Evolutionary conservation across 1,284 basidiomycete genomes (phyloP), one percentile per base, ranked within the genome.

Genomic region (Ganoderma lingzhi): DNA sequence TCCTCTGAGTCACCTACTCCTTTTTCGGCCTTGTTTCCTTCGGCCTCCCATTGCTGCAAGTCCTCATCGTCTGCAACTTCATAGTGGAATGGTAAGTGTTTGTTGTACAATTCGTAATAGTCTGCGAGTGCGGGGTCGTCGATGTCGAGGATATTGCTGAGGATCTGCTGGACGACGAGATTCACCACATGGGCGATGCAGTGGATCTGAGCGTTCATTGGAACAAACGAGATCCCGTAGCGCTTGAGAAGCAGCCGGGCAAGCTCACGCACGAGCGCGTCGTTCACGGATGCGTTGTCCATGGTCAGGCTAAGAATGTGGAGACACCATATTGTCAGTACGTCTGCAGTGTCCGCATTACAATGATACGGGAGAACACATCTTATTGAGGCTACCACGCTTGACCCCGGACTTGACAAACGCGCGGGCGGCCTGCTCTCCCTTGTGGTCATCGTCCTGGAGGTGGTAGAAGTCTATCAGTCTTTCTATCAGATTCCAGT

Each of bases 101-200:
- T 45, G 6, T 45, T 45, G 44, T 17, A 45, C 14, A 45, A 6
- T 6, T 45, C 44, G 15, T 45, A 45, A 6, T 79, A 79, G 68
- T 82, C 80, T 9, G 65, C 55, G 0, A 66, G 56, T 10, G 77
- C 76, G 0, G 78, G 78, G 64, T 80, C 76, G 3, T 78, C 78
- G 8, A 75, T 80, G 62, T 82, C 78, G 14, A 73, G 71, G 6
- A 82, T 70, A 0, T 35, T 71, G 28, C 66, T 62, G 0, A 82
- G 74, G 15, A 83, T 71, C 17, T 76, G 74, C 70, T 83, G 81
- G 15, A 82, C 81, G n/a, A 82, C 76, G 51, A 83, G 76, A 66
- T 82, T 82, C 19, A 82, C 74, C 23, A 82, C 77, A 68, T 82
- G 81, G 3, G 73, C 66, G 9, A 75, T 1, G 72, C 75, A 75